Percentiles rank a stretch among this genome's conserved stretches.
Evolutionary conservation across 768 basidiomycete genomes (phyloP).

Genomic region (Mycena rosella): DNA sequence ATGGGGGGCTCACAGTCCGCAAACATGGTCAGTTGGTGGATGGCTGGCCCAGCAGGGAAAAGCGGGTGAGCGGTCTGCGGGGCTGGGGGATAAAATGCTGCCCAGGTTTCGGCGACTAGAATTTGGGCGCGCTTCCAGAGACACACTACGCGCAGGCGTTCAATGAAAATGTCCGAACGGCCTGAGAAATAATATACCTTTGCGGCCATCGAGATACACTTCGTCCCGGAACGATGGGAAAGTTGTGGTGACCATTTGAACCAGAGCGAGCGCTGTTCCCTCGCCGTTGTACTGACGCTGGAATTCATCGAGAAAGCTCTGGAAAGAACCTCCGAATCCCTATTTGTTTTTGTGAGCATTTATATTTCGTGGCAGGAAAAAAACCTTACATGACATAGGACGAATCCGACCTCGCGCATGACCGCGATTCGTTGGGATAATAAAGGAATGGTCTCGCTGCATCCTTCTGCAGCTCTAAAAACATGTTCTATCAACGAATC

Average conservation of each 20-base stretch:
- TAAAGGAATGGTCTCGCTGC: slow-evolving; percentile 76
- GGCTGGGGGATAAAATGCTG: slow-evolving; percentile 82
- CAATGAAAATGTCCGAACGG: slow-evolving; percentile 1
- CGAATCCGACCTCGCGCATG: slow-evolving; percentile 82
- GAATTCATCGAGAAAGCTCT: slow-evolving; percentile 73
- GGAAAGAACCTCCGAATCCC: slow-evolving; percentile 57
- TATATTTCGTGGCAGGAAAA: not conserved
- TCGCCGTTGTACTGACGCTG: slow-evolving; percentile 62
- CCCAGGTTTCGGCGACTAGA: slow-evolving; percentile 92
- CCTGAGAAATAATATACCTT: slow-evolving; percentile 57
- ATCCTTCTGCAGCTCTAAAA: slow-evolving; percentile 72
- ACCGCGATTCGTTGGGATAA: slow-evolving; percentile 78
- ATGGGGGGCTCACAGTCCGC: slow-evolving; percentile 68
- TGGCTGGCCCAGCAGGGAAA: slow-evolving; percentile 76
- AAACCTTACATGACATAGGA: slow-evolving; percentile 73
- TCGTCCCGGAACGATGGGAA: slow-evolving; percentile 88
- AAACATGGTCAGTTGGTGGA: slow-evolving; percentile 90
- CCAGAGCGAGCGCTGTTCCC: slow-evolving; percentile 80
- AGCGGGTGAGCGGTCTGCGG: slow-evolving; percentile 70
- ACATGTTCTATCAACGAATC: slow-evolving; percentile 76
- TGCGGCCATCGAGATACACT: slow-evolving; percentile 64
- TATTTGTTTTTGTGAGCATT: slow-evolving; percentile 2
- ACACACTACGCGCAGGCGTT: slow-evolving; percentile 60
- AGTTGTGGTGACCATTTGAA: slow-evolving; percentile 73
- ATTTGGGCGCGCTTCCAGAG: slow-evolving; percentile 96